Base-by-base conservation (phyloP, 768 basidiomycete genomes). In the Postia placenta region DNA sequence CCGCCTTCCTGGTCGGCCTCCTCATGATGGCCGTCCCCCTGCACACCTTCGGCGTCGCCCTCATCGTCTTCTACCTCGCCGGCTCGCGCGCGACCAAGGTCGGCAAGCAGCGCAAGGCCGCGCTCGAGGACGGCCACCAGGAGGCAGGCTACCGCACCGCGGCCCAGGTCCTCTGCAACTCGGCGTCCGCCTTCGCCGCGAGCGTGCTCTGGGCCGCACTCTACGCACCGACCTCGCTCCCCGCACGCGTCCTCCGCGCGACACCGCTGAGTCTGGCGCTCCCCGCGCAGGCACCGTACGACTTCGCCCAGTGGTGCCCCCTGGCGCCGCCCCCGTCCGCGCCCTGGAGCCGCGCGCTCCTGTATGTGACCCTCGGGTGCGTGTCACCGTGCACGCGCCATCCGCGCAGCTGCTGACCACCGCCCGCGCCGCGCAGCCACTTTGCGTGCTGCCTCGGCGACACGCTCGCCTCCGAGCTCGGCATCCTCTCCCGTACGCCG, bases 391-490 rank as follows among this genome's bases (percentile, higher is more conserved):
- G n/a, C 6, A 11, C 39, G 20, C 26, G 27, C 11, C 25, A 14
- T 12, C n/a, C 28, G 22, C 19, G 5, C 40, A 30, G 5, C 4
- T 14, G 22, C 36, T 38, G 22, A 25, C 3, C 42, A 17, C 24
- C 17, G 11, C 11, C 9, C 5, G 9, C n/a, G 22, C 12, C 1
- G 20, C 6, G 3, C 59, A 92, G 90, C 3, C 92, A 94, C 61
- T 90, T 92, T 64, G 83, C 84, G 2, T 92, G 88, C 65, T 92
- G 87, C 61, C 73, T 93, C 7, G 93, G 90, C 4, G 93, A 96
- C 59, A 96, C 93, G 0, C 79, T 97, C 2, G 92, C 92, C 0
- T 94, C 91, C 7, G 94, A 96, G 67, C 76, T 96, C 20, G 94
- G 94, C 27, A 92, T 96, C 54, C 73, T 96, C 37, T 86, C 92